phyloP scores from a whole-genome alignment of 2,329 filamentous ascomycete genomes.

The Didymella pinodella region DNA sequence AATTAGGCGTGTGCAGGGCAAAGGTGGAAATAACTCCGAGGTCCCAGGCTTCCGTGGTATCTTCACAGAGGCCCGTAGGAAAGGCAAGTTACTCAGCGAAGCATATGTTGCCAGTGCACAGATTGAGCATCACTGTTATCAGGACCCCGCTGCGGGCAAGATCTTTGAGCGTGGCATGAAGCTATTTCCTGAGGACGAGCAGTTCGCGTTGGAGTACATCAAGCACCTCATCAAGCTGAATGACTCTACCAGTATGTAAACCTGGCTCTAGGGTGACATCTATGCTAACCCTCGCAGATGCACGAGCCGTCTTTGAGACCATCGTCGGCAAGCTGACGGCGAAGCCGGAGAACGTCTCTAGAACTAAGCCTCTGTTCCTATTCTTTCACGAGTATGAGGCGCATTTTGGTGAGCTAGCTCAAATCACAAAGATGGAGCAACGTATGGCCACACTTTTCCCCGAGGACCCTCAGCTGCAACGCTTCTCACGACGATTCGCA shows the following conservation, averaged over 20 bases:
- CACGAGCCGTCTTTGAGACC: constrained; percentile 93
- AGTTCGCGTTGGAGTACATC: constrained; percentile 93
- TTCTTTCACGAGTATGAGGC: constrained; percentile 98
- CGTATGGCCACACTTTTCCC: constrained; percentile 95
- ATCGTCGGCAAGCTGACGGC: constrained; percentile 82
- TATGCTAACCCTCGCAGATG: constrained; percentile 66
- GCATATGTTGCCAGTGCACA: constrained; percentile 93
- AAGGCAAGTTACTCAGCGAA: constrained; percentile 88
- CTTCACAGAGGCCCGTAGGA: constrained; percentile 86
- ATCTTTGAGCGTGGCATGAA: constrained; percentile 95
- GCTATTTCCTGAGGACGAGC: constrained; percentile 91
- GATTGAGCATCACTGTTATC: constrained; percentile 95
- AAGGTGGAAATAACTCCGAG: constrained; percentile 66
- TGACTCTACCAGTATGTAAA: constrained; percentile 84
- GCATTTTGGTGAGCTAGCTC: constrained; percentile 88
- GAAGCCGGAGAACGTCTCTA: constrained; percentile 75
- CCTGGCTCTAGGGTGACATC: constrained; percentile 8
- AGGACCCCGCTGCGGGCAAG: constrained; percentile 88
- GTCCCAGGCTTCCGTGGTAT: constrained; percentile 82
- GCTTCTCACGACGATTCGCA: constrained; percentile 80
- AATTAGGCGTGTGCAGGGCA: constrained; percentile 92
- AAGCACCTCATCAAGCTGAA: constrained; percentile 93
- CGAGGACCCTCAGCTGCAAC: constrained; percentile 77
- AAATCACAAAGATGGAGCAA: constrained; percentile 88
- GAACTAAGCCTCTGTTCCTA: constrained; percentile 83